Base-by-base conservation (phyloP, 2,329 filamentous ascomycete genomes). In the Metarhizium anisopliae region DNA sequence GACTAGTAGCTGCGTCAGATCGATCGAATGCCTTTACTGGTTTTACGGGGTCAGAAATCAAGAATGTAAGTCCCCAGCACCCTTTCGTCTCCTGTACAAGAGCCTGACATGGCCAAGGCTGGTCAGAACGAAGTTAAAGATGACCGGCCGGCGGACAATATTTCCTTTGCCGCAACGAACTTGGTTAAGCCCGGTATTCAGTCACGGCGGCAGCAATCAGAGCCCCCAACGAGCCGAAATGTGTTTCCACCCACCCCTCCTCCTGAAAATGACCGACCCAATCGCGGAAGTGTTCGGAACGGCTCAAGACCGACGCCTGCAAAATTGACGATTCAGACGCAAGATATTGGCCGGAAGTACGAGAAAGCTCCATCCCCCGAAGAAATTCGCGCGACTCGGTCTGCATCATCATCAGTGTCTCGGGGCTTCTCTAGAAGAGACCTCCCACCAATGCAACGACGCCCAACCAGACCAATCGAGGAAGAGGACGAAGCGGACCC, bases 221-320 rank as follows among this genome's bases (percentile, higher is more conserved):
- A 94, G 67, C 90, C 90, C 8, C 89, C 90, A 0, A 76, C 84
- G 60, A 83, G 82, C 67, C 85, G 90, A 64, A 89, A 89, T 64
- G 82, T 93, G 59, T 96, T 97, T 75, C 94, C 94, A 18, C 94
- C 94, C n/a, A 97, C 94, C n/a, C 94, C 94, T 45, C 94, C 94
- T 6, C 94, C 94, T 6, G 94, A 99, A 76, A 82, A 83, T 59
- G 91, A 96, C 62, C 87, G 86, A 47, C 74, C 80, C 63, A 79
- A 73, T 60, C 77, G 83, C 25, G 81, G 74, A 53, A 76, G 83
- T n/a, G 80, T 85, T 51, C 80, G 82, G 57, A 84, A 77, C 62
- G 82, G 82, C 2, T 74, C 77, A 51, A 85, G 81, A 60, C 82
- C 82, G 42, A 77, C 79, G 72, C 80, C 79, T n/a, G 76, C 81